phyloP scores from a whole-genome alignment of 306 rosid species.

The Fragaria nilgerrensis region DNA sequence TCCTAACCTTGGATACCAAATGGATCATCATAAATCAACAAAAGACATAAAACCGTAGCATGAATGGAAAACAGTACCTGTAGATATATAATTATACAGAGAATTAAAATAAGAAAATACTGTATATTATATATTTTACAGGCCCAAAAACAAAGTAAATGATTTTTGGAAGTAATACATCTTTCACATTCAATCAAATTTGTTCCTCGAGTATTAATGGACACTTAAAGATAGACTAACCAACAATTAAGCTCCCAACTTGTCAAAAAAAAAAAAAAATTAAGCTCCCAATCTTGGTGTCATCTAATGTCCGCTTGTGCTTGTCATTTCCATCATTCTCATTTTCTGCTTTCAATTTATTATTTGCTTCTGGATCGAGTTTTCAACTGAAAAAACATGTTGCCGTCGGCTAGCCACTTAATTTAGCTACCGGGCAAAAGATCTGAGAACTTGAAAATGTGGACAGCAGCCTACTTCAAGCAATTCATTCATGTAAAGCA shows the following conservation, averaged over 20 bases:
- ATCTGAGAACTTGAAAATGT: background rate
- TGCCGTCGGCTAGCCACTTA: background rate
- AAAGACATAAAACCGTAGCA: too few relatives aligned
- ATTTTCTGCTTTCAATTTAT: background rate
- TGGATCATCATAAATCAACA: too few relatives aligned
- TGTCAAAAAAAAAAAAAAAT: too few relatives aligned
- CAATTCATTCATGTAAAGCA: background rate
- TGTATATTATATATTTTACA: too few relatives aligned
- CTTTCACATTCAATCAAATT: background rate
- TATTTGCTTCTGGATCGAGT: background rate
- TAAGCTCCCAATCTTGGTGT: background rate
- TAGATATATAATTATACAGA: too few relatives aligned
- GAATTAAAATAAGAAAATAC: too few relatives aligned
- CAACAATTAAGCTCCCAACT: background rate
- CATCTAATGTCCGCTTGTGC: background rate
- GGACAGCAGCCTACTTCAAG: background rate
- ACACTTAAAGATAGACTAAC: background rate
- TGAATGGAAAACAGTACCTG: too few relatives aligned
- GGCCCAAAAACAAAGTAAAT: too few relatives aligned
- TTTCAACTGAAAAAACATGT: background rate
- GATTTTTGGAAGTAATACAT: background rate
- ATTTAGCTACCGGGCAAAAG: background rate
- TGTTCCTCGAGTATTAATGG: background rate
- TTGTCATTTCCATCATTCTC: background rate
- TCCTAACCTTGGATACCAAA: too few relatives aligned